Evolutionary conservation across 2,329 filamentous ascomycete species (phyloP), one percentile per base, ranked within the genome.

Genomic region (Xylaria sp.): DNA sequence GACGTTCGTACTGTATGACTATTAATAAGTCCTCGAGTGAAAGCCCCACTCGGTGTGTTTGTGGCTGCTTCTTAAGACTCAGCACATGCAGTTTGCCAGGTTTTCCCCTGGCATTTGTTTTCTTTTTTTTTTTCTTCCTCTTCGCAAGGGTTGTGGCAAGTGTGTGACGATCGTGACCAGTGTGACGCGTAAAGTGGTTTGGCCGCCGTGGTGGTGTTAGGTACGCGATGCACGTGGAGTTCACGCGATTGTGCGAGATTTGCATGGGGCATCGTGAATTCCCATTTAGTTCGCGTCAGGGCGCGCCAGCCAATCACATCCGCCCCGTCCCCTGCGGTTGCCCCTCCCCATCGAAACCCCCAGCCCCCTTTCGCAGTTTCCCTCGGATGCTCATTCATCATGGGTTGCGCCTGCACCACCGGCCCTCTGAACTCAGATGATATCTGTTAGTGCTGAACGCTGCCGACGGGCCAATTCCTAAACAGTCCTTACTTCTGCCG

Each of bases 381-480:
- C 49, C 48, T 50, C 43, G 39, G 37, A 47, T 34, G 47, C 49
- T 24, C n/a, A 24, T 38, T 50, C 44, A 29, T 16, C 41, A 17
- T 19, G 39, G 38, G 55, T 50, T 46, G 52, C 16, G 41, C 21
- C 26, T 52, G 50, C 50, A 19, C 44, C 20, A 45, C 17, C 19
- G 24, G 37, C 50, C 41, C 66, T 65, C 65, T 18, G 22, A 42
- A 63, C 58, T 59, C 57, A 61, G 67, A 66, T 70, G 56, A 49
- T 45, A 40, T 8, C 26, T 63, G 52, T 59, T 65, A 60, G 48
- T 52, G 52, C 21, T 46, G 9, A 13, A 39, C 39, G 44, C n/a
- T 39, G 44, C 17, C 40, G 34, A 44, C n/a, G 3, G 9, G 2
- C 7, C 8, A 4, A 39, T 20, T 20, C 19, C 24, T 50, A 63